These are phyloP conservation scores for Cicer cuneatum DNA, from an alignment of 306 rosid genomes.

Conservation along the genomic window DNA sequence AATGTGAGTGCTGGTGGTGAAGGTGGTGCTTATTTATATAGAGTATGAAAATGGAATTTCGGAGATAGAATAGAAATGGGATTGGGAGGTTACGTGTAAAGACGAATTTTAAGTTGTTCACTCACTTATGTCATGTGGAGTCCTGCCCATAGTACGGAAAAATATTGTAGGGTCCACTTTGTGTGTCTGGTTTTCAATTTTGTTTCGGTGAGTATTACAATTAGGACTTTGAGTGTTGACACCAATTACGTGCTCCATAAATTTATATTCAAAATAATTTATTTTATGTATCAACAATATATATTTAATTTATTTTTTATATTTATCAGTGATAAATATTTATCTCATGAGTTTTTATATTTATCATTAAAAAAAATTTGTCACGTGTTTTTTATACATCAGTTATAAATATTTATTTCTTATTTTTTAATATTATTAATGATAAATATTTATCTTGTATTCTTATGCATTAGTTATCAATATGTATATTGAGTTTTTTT, in stretches of 20 bases:
- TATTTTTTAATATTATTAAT: too few relatives aligned
- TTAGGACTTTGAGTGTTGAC: slow-evolving; percentile 21
- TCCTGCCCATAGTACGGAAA: slow-evolving; percentile 64
- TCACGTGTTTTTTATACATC: too few relatives aligned
- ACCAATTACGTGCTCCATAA: slow-evolving; percentile 16
- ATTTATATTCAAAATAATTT: background rate
- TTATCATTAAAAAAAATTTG: too few relatives aligned
- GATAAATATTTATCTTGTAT: too few relatives aligned
- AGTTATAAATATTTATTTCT: too few relatives aligned
- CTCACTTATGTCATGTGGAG: slow-evolving; percentile 30
- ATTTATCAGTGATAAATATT: too few relatives aligned
- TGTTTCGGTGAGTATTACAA: background rate
- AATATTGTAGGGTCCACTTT: slow-evolving; percentile 39
- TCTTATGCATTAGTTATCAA: too few relatives aligned
- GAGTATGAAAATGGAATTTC: slow-evolving; percentile 2
- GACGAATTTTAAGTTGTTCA: slow-evolving; percentile 28
- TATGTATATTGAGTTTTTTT: too few relatives aligned
- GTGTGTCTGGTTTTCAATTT: background rate
- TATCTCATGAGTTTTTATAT: too few relatives aligned
- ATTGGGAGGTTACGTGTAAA: slow-evolving; percentile 43
- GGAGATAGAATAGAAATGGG: slow-evolving; percentile 8
- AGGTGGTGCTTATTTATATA: slow-evolving; percentile 6
- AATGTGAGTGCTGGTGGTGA: background rate
- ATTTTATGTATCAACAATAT: too few relatives aligned
- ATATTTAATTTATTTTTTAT: too few relatives aligned